Evolutionary conservation across 805 yeast genomes (phyloP).

Genomic region (Candida broadrunensis): DNA sequence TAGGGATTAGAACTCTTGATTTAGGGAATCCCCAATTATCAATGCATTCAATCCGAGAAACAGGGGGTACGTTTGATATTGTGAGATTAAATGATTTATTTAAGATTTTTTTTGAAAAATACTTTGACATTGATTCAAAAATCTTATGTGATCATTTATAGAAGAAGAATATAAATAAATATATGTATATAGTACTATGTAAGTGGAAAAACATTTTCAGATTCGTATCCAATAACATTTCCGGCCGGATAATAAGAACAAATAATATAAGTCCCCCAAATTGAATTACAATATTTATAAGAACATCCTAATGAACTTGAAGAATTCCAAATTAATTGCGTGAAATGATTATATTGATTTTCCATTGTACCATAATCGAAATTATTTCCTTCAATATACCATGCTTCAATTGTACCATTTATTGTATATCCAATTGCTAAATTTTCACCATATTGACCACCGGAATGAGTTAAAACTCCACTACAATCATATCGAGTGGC

Average conservation of each 20-base stretch:
- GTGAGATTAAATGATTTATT: slow-evolving; percentile 60
- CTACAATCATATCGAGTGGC: slow-evolving; percentile 33
- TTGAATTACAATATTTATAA: slow-evolving; percentile 23
- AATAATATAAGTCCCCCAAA: slow-evolving; percentile 34
- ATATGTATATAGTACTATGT: slow-evolving; percentile 1
- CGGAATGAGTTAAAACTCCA: slow-evolving; percentile 32
- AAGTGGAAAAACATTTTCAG: slow-evolving; percentile 22
- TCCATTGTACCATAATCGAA: slow-evolving; percentile 28
- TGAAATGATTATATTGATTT: slow-evolving; percentile 32
- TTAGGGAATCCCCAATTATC: slow-evolving; percentile 89
- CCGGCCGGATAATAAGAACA: slow-evolving; percentile 37
- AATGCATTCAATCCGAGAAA: slow-evolving; percentile 93
- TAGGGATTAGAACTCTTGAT: slow-evolving; percentile 86
- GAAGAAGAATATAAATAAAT: neutral
- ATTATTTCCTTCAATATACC: slow-evolving; percentile 35
- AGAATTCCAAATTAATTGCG: slow-evolving; percentile 37
- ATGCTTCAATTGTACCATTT: slow-evolving; percentile 32
- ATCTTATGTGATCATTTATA: slow-evolving; percentile 19
- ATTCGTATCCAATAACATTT: slow-evolving; percentile 23
- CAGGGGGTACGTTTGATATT: slow-evolving; percentile 79
- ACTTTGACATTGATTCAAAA: slow-evolving; percentile 22
- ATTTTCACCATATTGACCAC: slow-evolving; percentile 38
- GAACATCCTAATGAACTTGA: slow-evolving; percentile 35
- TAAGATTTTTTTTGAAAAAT: slow-evolving; percentile 52
- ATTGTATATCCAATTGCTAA: slow-evolving; percentile 36